These are phyloP conservation scores for Mycosarcoma mackinlayi DNA, from an alignment of 1,284 basidiomycete genomes.

Conservation along the genomic window DNA sequence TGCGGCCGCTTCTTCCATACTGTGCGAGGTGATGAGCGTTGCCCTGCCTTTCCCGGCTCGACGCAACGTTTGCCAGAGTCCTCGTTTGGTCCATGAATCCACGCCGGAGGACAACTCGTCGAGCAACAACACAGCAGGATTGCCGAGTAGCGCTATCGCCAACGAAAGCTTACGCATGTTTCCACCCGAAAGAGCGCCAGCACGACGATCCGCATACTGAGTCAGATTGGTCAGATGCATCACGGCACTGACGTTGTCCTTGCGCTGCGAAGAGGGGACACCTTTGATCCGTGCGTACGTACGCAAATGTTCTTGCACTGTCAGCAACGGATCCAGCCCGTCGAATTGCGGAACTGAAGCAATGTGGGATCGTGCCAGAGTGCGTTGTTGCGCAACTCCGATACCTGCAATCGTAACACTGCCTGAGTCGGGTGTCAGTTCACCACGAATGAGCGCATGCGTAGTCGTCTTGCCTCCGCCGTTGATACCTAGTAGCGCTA, in stretches of 20 bases:
- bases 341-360: conserved; percentile 77
- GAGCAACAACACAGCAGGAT: conserved; percentile 80
- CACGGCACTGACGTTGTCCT: conserved; percentile 74
- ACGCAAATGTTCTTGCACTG: conserved; percentile 79
- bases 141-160: conserved; percentile 82
- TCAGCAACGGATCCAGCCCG: conserved; percentile 80
- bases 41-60: conserved; percentile 71
- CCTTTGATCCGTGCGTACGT: conserved; percentile 72
- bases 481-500: conserved; percentile 81
- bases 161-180: conserved; percentile 78
- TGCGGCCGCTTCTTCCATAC: conserved; percentile 84
- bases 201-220: conserved; percentile 77
- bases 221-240: conserved; percentile 75
- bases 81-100: conserved; percentile 83
- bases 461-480: conserved; percentile 80
- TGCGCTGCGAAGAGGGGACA: conserved; percentile 73
- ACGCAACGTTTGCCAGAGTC: conserved; percentile 81
- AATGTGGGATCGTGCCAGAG: conserved; percentile 33
- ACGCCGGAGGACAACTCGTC: conserved; percentile 86
- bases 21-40: conserved; percentile 73
- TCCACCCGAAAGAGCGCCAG: conserved; percentile 79
- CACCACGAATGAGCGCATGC: conserved; percentile 40
- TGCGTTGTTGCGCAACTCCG: conserved; percentile 25
- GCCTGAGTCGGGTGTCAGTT: conserved; percentile 30
- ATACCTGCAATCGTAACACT: conserved; percentile 37